Percentiles rank a stretch among this genome's conserved stretches.
Conservation (phyloP, 202 grass and related monocot species). For the Panicum virgatum region DNA sequence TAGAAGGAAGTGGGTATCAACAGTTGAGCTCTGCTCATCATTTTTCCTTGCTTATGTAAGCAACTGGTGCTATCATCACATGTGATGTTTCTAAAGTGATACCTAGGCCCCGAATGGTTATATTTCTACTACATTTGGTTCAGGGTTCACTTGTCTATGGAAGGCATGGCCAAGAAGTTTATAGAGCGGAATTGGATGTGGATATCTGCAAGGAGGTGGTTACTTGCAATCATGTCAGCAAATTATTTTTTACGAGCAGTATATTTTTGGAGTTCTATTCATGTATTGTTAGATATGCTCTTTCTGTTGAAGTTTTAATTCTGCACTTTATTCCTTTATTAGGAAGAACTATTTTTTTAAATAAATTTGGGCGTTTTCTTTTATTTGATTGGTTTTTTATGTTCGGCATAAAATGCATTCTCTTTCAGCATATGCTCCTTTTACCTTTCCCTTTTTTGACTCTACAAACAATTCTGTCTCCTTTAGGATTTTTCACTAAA, state of each 20-base stretch:
- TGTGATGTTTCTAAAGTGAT: background rate
- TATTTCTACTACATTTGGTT: constrained; percentile 27
- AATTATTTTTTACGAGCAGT: constrained; percentile 28
- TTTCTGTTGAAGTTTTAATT: background rate
- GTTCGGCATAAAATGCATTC: background rate
- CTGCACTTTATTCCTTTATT: constrained; percentile 5
- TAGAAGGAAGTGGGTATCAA: background rate
- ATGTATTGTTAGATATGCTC: background rate
- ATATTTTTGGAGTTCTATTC: background rate
- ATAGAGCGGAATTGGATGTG: constrained; percentile 64
- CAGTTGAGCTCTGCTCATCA: background rate
- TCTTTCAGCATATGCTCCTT: background rate
- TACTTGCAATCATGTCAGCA: constrained; percentile 3
- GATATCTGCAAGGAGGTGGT: constrained; percentile 78
- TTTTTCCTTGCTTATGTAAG: constrained; percentile 31
- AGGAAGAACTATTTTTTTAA: constrained; percentile 8
- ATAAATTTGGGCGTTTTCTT: background rate
- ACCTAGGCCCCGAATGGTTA: constrained; percentile 5
- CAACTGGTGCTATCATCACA: background rate
- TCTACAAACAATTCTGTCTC: background rate
- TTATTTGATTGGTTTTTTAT: constrained; percentile 32
- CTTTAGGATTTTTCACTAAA: background rate
- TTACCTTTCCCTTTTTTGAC: background rate
- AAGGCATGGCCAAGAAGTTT: constrained; percentile 65
- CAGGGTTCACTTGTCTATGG: constrained; percentile 88